Evolutionary conservation across 495 filamentous ascomycete genomes (phyloP).

Genomic region (Trypethelium eluteriae): DNA sequence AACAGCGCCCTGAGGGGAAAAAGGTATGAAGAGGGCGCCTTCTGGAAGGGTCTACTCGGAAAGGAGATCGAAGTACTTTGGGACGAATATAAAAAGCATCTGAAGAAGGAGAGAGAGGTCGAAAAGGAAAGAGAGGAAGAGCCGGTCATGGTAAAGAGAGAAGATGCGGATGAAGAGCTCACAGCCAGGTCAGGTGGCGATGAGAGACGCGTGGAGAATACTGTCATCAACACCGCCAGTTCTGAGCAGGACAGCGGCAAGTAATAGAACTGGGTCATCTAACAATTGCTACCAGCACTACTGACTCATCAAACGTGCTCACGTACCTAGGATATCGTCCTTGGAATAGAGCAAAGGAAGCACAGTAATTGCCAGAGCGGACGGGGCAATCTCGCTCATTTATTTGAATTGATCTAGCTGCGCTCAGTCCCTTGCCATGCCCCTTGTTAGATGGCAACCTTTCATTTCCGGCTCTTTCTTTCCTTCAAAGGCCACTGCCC

Average conservation of each 20-base stretch:
- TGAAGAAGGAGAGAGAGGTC: conserved; percentile 12
- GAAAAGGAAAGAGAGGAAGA: conserved; percentile 5
- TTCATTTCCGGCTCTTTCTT: neutral
- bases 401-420: neutral
- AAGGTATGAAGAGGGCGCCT: conserved; percentile 51
- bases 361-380: no score
- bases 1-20: conserved; percentile 60
- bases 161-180: neutral
- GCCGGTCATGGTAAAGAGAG: conserved; percentile 2
- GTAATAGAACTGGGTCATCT: neutral
- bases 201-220: neutral
- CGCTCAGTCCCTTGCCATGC: neutral
- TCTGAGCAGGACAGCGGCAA: neutral
- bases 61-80: conserved; percentile 60
- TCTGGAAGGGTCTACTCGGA: conserved; percentile 68
- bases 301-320: no score
- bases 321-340: no score
- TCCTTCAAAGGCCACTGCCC: neutral
- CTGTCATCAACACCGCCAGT: neutral
- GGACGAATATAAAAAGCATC: conserved; percentile 54
- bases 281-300: no score
- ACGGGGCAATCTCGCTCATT: neutral
- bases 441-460: neutral
- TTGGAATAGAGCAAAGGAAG: no score
- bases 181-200: neutral